Base-by-base conservation (phyloP, 1,139 yeast species). In the Chernovozyma aurita region DNA sequence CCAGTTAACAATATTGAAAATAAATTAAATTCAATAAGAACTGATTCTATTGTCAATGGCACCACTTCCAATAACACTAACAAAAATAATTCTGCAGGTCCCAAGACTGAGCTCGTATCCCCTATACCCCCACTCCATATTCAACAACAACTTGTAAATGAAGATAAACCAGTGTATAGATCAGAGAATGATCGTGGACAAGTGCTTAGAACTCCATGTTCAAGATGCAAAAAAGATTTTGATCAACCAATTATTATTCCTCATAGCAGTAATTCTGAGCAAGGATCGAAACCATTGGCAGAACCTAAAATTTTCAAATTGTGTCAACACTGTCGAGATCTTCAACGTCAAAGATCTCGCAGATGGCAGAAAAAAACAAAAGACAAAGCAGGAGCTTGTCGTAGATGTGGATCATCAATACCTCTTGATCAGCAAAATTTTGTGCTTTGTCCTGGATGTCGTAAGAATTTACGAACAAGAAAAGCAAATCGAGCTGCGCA, bases 361-460 rank as follows among this genome's bases (percentile, higher is more conserved):
- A 61, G 83, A 41, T 79, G 85, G 85, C 85, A 79, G 48, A 62
- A 65, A 51, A 73, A 72, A 45, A 78, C 83, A 4, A 77, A 75
- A 47, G 72, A 70, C 45, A 78, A 75, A 47, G 67, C 63, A 22
- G 85, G 85, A 4, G 80, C 77, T 3, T 80, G 86, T 48, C 66
- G 82, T 36, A 58, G 86, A 33, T 80, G 86, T 61, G 85, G 83
- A 9, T 56, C 65, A 12, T 65, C 59, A 12, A 74, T 79, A 28
- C 77, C 79, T 0, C 55, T 58, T 2, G 76, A 76, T 18, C 68
- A 67, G 30, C 71, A 68, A 34, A 64, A 65, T 39, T 79, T 59
- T 53, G 85, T 78, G 1, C 58, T 80, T 36, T 80, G 86, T 57
- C 77, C 79, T 2, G 64, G 63, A 25, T 80, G 86, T 48, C 62